Evolutionary conservation across 2,329 filamentous ascomycete species (phyloP).

Genomic region (Colletotrichum filicis): DNA sequence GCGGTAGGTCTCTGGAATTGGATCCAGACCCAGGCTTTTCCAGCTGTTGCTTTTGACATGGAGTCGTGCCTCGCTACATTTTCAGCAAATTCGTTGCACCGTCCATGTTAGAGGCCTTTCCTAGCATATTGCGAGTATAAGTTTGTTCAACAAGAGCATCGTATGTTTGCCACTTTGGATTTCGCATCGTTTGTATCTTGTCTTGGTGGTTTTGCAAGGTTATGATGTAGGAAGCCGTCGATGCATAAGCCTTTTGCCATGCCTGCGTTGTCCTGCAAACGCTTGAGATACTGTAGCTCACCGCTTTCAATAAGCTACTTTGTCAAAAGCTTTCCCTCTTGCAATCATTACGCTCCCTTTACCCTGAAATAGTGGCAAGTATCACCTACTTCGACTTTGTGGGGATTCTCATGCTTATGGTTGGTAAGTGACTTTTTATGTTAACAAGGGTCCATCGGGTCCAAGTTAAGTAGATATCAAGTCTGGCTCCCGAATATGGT

Average conservation of each 20-base stretch:
- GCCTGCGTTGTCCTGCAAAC: background rate
- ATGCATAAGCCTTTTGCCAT: background rate
- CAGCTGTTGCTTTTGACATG: background rate
- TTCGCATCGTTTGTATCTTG: background rate
- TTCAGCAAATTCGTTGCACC: background rate
- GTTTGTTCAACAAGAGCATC: no score
- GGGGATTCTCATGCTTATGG: background rate
- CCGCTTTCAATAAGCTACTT: background rate
- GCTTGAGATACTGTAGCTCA: background rate
- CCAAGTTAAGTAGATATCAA: background rate
- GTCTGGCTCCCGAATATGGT: no score
- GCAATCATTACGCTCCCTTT: background rate
- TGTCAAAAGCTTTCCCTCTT: background rate
- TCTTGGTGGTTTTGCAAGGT: background rate
- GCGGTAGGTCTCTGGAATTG: background rate
- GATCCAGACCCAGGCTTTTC: no score
- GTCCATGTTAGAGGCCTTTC: background rate
- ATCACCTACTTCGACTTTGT: background rate
- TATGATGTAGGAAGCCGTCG: background rate
- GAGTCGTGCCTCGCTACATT: background rate
- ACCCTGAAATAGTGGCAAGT: background rate
- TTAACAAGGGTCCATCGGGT: background rate
- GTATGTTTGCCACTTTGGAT: background rate
- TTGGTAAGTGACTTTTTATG: background rate
- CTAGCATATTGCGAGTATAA: background rate